Evolutionary conservation across 371 early-diverging fungal genomes (phyloP).

Genomic region (Mucor indicus): DNA sequence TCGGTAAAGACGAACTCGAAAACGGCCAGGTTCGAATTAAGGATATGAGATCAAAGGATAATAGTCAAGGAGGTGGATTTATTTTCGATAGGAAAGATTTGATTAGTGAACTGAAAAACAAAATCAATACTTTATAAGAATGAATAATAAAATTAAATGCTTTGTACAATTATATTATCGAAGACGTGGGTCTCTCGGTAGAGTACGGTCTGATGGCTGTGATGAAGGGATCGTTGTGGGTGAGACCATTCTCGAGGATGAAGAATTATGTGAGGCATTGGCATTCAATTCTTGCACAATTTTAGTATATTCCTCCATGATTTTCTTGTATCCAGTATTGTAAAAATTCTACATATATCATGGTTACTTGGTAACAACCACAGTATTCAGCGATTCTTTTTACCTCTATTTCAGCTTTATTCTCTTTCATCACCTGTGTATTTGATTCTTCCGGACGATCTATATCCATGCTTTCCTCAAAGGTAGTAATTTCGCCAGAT

Average conservation of each 20-base stretch:
- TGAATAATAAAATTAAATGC: not conserved
- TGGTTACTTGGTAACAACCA: no score
- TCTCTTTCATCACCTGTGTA: no score
- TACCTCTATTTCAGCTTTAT: no score
- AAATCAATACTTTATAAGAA: not conserved
- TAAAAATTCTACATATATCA: no score
- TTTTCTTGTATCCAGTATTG: no score
- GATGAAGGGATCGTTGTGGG: not conserved
- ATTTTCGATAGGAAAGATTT: constrained; percentile 56
- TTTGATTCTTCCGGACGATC: no score
- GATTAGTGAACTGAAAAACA: constrained; percentile 56
- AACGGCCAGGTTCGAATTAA: constrained; percentile 81
- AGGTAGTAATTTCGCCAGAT: not conserved
- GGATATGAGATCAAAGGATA: constrained; percentile 70
- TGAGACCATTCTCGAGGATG: not conserved
- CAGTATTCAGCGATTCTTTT: no score
- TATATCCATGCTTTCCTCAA: not conserved
- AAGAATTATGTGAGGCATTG: not conserved
- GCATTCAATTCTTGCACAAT: not conserved
- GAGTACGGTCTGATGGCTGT: no score
- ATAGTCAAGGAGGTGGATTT: constrained; percentile 56
- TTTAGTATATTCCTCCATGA: not conserved
- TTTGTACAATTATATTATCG: not conserved
- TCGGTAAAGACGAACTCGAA: constrained; percentile 82
- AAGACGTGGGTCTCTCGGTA: no score